Evolutionary conservation across 768 basidiomycete genomes (phyloP), one percentile per base, ranked within the genome.

Genomic region (Boletellus sp.): DNA sequence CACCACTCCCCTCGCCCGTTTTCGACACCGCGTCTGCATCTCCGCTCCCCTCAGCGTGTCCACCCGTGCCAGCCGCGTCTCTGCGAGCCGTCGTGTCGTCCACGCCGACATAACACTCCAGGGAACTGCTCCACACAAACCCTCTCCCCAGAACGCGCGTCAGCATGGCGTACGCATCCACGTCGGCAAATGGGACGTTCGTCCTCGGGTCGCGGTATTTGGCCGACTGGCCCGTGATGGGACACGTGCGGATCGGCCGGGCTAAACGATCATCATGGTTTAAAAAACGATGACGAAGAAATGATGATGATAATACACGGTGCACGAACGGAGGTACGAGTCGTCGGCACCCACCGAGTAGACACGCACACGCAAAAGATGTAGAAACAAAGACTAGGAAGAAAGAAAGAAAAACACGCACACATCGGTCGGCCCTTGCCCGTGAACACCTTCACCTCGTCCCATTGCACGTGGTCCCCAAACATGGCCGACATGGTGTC

Each of bases 401-500:
- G 31, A 36, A 20, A 46, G 50, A 58, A 22, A 15, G 19, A 39
- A 32, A 37, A 41, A n/a, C 13, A 53, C 78, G 47, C 57, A 89
- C 87, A 65, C 37, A 83, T 45, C 1, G 87, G 89, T 12, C 88
- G 72, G n/a, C 74, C 74, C 65, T 83, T 87, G 20, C 79, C 75
- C 2, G 74, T 72, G 56, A 79, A 88, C 6, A 85, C 84, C 52
- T 75, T 80, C 19, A 88, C 50, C 24, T 84, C 78, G 44, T 87
- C 82, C 89, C 89, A 97, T 42, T 84, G 77, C 9, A 85, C 84
- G 57, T 94, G 86, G 44, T 87, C 75, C 2, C 94, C 93, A 58
- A 97, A 91, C 72, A 95, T 76, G 2, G 90, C 84, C 7, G 75
- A 60, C 85, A 94, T 88, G 11, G 86, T 90, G 26, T 85, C 80